phyloP scores from a whole-genome alignment of 2,329 filamentous ascomycete genomes.

The Ophiocordyceps camponoti-floridani region DNA sequence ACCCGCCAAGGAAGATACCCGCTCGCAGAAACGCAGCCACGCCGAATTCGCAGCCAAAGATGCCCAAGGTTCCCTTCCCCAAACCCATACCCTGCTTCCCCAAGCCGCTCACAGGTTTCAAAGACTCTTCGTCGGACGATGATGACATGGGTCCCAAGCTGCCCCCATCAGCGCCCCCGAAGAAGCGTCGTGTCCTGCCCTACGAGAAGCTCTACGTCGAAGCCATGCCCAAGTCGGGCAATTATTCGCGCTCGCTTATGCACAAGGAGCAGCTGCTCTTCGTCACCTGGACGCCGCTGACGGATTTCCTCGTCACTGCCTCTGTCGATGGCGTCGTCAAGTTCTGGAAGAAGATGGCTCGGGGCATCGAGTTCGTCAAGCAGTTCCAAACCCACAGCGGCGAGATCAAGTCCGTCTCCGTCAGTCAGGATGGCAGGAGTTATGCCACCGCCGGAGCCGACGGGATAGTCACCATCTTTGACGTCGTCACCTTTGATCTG shows the following conservation, averaged over 20 bases:
- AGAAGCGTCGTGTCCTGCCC: conserved; percentile 77
- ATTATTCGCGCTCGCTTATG: conserved; percentile 95
- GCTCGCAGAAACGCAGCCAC: conserved; percentile 31
- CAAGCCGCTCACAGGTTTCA: not conserved
- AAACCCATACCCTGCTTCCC: too few relatives aligned
- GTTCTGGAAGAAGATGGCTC: conserved; percentile 93
- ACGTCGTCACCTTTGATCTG: conserved; percentile 74
- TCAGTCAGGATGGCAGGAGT: conserved; percentile 78
- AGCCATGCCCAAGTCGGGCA: conserved; percentile 61
- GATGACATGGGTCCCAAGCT: conserved; percentile 91
- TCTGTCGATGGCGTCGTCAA: conserved; percentile 94
- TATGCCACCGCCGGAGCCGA: conserved; percentile 79
- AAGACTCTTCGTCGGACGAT: conserved; percentile 63
- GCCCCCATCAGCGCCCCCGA: conserved; percentile 66
- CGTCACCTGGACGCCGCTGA: conserved; percentile 71
- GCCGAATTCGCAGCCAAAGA: conserved; percentile 33
- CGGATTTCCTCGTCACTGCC: conserved; percentile 89
- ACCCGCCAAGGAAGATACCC: conserved; percentile 13
- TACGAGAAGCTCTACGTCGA: conserved; percentile 93
- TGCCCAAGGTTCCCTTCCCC: conserved; percentile 16
- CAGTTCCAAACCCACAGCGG: conserved; percentile 85
- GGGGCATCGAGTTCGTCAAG: conserved; percentile 93
- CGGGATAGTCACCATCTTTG: conserved; percentile 64
- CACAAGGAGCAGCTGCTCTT: conserved; percentile 90
- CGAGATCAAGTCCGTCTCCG: conserved; percentile 67